Percentiles rank a stretch among this genome's conserved stretches.
Conservation (phyloP, 306 rosid genomes). For the Chamaecrista fasciculata region DNA sequence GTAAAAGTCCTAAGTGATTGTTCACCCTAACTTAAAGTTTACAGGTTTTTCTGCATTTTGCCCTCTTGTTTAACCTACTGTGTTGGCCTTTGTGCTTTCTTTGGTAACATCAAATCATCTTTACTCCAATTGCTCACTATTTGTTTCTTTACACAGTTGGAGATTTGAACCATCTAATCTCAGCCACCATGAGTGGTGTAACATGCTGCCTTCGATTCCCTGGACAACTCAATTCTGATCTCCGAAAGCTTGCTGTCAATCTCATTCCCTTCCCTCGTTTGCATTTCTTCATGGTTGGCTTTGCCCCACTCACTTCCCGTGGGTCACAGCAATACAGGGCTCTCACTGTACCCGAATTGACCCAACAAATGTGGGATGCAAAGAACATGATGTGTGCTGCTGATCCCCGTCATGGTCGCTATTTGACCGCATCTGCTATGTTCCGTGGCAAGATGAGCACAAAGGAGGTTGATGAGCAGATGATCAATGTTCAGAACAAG, state of each 20-base stretch:
- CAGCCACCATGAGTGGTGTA: slow-evolving; percentile 76
- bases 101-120: neutral
- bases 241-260: slow-evolving; percentile 68
- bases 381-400: slow-evolving; percentile 81
- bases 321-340: slow-evolving; percentile 74
- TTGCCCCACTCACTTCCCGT: slow-evolving; percentile 71
- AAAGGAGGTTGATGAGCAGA: slow-evolving; percentile 70
- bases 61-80: no score
- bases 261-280: slow-evolving; percentile 67
- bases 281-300: slow-evolving; percentile 75
- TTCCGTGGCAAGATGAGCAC: slow-evolving; percentile 83
- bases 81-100: neutral
- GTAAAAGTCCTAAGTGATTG: no score
- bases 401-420: slow-evolving; percentile 71
- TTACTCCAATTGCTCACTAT: neutral
- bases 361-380: slow-evolving; percentile 79
- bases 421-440: slow-evolving; percentile 74
- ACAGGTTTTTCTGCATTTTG: no score
- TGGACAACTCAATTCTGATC: slow-evolving; percentile 69
- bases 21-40: no score
- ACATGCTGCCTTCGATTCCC: slow-evolving; percentile 74
- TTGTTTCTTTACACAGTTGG: slow-evolving; percentile 46
- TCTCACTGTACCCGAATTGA: slow-evolving; percentile 65
- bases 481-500: slow-evolving; percentile 72
- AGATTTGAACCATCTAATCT: slow-evolving; percentile 61